Percentiles rank a stretch among this genome's conserved stretches.
phyloP scores from a whole-genome alignment of 2,329 filamentous ascomycete genomes.

The Lachnellula occidentalis region DNA sequence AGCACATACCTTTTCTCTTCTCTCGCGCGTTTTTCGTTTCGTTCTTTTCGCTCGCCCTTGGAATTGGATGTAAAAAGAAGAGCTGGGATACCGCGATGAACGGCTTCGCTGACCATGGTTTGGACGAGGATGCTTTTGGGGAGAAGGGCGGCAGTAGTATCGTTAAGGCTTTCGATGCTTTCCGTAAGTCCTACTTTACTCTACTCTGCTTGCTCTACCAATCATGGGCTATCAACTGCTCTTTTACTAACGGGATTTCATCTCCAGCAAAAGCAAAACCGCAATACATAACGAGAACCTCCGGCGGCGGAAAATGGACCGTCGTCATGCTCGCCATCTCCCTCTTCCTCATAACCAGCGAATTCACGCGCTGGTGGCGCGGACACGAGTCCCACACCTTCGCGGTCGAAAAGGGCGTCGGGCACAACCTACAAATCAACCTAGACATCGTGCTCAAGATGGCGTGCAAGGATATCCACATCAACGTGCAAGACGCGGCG shows the following conservation, averaged over 20 bases:
- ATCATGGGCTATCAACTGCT: not conserved
- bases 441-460: conserved; percentile 89
- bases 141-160: conserved; percentile 53
- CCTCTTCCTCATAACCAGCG: conserved; percentile 67
- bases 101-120: conserved; percentile 64
- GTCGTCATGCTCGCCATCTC: conserved; percentile 73
- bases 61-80: conserved; percentile 4
- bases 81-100: conserved; percentile 49
- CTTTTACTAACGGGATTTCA: not conserved
- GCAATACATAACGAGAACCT: conserved; percentile 79
- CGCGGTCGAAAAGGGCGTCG: conserved; percentile 85
- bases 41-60: not conserved
- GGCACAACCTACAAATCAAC: conserved; percentile 87
- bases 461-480: conserved; percentile 80
- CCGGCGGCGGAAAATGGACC: conserved; percentile 90
- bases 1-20: not conserved
- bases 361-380: conserved; percentile 76
- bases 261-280: conserved; percentile 84
- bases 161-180: conserved; percentile 90
- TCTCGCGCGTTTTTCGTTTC: not conserved
- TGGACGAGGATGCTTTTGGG: conserved; percentile 77
- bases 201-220: not conserved
- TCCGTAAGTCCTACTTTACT: conserved; percentile 59
- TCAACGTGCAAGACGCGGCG: conserved; percentile 95
- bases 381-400: conserved; percentile 86